Base-by-base conservation (phyloP, 1,139 yeast species). In the Arxiozyma slooffiae region DNA sequence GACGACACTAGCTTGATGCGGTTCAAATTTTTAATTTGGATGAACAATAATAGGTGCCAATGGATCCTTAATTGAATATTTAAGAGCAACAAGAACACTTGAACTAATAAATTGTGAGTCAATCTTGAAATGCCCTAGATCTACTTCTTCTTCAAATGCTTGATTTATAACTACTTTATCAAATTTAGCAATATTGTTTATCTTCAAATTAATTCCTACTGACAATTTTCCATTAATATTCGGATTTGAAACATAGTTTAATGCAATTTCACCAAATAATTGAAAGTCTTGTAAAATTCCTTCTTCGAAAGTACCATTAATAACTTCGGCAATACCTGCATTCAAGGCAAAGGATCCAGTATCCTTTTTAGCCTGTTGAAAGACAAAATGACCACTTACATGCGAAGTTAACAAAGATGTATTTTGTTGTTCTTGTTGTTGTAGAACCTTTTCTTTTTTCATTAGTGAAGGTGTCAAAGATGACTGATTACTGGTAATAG, bases 21-120 rank as follows among this genome's bases (percentile, higher is more conserved):
- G 75, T 66, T 89, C 96, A 62, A 83, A 83, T 61, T 89, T 83
- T 97, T 97, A 90, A 45, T 85, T 79, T 46, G 96, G 96, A 45
- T 80, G 76, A 46, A 90, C 75, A 30, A 79, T 69, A 30, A 90
- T 67, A n/a, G 97, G 97, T 1, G 81, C 78, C 44, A 73, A 70
- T 46, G 71, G 65, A 38, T 68, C 64, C 50, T 71, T 72, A 54
- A 81, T 67, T 62, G 84, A 75, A 62, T 85, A 86, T 64, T 85
- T 85, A 60, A 86, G 68, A 0, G 87, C 95, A 37, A 92, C 92
- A 46, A 83, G 71, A 1, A 90, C 81, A 61, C 80, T 80, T 16
- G 78, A 72, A 30, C 73, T 57, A 36, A 80, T 75, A 9, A 69
- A 64, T 40, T 55, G 57, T 36, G 72, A 69, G 22, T 57, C 53